Percentiles rank a stretch among this genome's conserved stretches.
Conservation (phyloP, 306 rosid species). For the Trifolium subterraneum region DNA sequence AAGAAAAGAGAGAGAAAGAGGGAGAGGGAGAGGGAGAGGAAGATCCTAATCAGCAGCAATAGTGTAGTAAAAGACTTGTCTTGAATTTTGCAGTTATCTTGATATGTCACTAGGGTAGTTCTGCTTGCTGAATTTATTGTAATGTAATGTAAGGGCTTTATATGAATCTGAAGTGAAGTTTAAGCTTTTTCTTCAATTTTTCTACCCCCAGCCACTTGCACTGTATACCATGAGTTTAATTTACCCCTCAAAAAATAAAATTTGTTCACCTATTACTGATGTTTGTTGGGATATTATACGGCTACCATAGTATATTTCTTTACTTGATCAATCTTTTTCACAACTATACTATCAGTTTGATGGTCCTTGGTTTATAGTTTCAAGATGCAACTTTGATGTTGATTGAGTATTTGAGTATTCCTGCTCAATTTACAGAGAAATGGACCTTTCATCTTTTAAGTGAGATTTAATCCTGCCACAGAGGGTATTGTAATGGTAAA, state of each 20-base stretch:
- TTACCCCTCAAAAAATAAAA: background rate
- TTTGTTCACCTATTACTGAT: constrained; percentile 5
- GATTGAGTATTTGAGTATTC: background rate
- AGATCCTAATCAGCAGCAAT: constrained; percentile 41
- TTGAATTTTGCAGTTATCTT: constrained; percentile 28
- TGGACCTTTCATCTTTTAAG: background rate
- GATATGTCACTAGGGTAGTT: constrained; percentile 23
- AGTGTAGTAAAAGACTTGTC: constrained; percentile 33
- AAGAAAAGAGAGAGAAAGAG: constrained; percentile 52
- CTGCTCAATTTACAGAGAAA: background rate
- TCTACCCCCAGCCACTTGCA: background rate
- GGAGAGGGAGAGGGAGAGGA: constrained; percentile 57
- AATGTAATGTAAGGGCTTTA: constrained; percentile 2
- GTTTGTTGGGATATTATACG: constrained; percentile 8
- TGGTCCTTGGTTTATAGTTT: constrained; percentile 15
- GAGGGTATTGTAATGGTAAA: background rate
- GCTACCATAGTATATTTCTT: background rate
- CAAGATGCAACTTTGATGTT: background rate
- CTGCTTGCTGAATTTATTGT: constrained; percentile 19
- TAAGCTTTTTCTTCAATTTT: constrained; percentile 29
- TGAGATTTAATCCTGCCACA: background rate
- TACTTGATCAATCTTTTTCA: background rate
- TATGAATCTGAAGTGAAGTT: constrained; percentile 15
- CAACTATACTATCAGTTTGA: constrained; percentile 1
- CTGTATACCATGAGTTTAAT: constrained; percentile 9